Conservation (phyloP, 495 filamentous ascomycete species). For the Aspergillus haitiensis region DNA sequence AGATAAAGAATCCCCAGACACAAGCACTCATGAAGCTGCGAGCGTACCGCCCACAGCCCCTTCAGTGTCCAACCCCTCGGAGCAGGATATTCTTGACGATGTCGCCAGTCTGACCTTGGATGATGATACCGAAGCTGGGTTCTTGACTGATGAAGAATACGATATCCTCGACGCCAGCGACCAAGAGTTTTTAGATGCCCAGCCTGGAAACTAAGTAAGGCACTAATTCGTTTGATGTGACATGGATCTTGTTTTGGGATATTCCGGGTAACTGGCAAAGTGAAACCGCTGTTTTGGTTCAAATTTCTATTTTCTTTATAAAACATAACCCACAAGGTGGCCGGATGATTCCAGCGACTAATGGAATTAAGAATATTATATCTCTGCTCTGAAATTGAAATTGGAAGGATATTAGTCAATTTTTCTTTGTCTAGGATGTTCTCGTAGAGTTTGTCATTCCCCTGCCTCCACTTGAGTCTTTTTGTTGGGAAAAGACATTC, state of each 20-base stretch:
- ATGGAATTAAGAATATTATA: conserved; percentile 5
- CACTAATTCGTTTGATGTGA: conserved; percentile 20
- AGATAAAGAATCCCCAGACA: conserved; percentile 86
- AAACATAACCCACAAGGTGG: background rate
- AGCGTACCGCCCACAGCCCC: conserved; percentile 34
- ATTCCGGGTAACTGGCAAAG: conserved; percentile 14
- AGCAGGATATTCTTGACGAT: conserved; percentile 61
- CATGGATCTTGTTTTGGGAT: conserved; percentile 8
- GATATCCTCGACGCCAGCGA: conserved; percentile 95
- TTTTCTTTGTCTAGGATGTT: background rate
- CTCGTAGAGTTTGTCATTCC: background rate
- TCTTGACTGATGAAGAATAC: conserved; percentile 96
- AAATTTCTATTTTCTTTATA: background rate
- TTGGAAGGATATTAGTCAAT: conserved; percentile 6
- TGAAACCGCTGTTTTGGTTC: conserved; percentile 11
- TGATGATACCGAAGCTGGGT: conserved; percentile 63
- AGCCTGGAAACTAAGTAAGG: conserved; percentile 26
- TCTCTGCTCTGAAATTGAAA: conserved; percentile 15
- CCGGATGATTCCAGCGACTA: background rate
- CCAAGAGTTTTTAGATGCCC: conserved; percentile 68
- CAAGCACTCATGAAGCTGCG: conserved; percentile 68
- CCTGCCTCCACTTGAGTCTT: background rate
- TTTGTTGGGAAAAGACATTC: no score
- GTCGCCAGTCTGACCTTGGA: conserved; percentile 64
- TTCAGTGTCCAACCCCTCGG: conserved; percentile 43